Base-by-base conservation (phyloP, 2,329 filamentous ascomycete species). In the Passalora sequoiae region DNA sequence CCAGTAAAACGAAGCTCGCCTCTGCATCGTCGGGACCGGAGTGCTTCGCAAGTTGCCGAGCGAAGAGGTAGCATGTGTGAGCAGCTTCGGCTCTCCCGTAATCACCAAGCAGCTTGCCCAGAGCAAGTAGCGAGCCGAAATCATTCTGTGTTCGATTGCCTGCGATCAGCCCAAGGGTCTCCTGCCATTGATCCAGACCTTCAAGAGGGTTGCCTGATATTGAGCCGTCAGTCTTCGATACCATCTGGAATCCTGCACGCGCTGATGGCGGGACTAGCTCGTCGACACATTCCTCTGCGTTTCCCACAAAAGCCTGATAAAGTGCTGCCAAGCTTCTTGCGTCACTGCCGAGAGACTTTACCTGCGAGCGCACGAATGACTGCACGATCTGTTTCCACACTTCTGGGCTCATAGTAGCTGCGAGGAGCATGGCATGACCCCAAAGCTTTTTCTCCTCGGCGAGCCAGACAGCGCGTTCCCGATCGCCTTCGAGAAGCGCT, bases 401-500 rank as follows among this genome's bases (percentile, higher is more conserved):
- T 4, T 75, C 70, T 32, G 72, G 74, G 16, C 87, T 85, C 36
- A 86, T 73, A 1, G 87, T 92, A 5, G 67, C 94, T 64, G 92
- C 84, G 25, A 98, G 83, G 15, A 98, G 74, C 76, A 98, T 85
- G 3, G 92, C 94, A 64, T 98, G 94, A 2, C 88, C 92, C 94
- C 94, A 98, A 2, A 98, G 72, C 37, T 89, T 81, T 64, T 89
- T 89, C 64, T 98, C 92, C 22, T 89, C 91, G 4, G 92, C 89
- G 51, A 84, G 76, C 91, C 91, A 97, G 0, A 94, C 86, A 4
- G 92, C 92, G 55, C 89, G 87, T 60, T 96, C 89, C 16, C 89
- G 80, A 35, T 97, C 83, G 7, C 94, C 92, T 42, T 78, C 72
- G 6, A 94, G 73, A 4, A 98, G 75, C 57, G 81, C 74, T 33